Conservation (phyloP, 31 red algal species). For the Odonthalia washingtoniensis region DNA sequence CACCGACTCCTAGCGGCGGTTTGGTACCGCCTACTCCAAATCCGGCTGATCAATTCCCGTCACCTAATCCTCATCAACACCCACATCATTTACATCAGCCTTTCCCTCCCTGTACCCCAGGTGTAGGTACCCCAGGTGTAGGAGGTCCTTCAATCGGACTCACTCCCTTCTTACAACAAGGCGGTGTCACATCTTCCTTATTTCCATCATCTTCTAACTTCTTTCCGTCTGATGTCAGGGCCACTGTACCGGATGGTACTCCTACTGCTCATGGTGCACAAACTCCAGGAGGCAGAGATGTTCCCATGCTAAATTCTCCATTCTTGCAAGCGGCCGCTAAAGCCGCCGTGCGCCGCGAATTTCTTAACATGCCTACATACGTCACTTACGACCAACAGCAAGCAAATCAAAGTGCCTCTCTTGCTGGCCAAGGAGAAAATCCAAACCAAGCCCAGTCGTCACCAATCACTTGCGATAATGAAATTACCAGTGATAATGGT, state of each 20-base stretch:
- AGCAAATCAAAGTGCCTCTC: too few relatives aligned
- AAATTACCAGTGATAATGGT: too few relatives aligned
- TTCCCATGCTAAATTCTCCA: conserved; percentile 37
- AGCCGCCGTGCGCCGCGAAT: conserved; percentile 71
- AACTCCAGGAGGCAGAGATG: background rate
- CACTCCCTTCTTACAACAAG: background rate
- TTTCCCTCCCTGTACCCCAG: background rate
- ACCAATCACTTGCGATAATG: too few relatives aligned
- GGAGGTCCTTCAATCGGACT: background rate
- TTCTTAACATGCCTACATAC: conserved; percentile 59
- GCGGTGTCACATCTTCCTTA: background rate
- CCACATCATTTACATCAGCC: background rate
- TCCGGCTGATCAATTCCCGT: background rate
- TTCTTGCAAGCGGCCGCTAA: conserved; percentile 63
- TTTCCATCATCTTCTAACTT: background rate
- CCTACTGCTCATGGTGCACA: background rate
- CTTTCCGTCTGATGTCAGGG: background rate
- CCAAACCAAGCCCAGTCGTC: too few relatives aligned
- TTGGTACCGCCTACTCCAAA: background rate
- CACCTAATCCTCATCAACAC: background rate
- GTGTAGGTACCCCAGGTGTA: background rate
- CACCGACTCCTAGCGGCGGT: conserved; percentile 20
- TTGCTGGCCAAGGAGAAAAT: too few relatives aligned
- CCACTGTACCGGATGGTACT: background rate
- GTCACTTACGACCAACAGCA: too few relatives aligned